Evolutionary conservation across 305 asterid species (phyloP), one percentile per base, ranked within the genome.

Genomic region (Fraxinus xanthoxyloides): DNA sequence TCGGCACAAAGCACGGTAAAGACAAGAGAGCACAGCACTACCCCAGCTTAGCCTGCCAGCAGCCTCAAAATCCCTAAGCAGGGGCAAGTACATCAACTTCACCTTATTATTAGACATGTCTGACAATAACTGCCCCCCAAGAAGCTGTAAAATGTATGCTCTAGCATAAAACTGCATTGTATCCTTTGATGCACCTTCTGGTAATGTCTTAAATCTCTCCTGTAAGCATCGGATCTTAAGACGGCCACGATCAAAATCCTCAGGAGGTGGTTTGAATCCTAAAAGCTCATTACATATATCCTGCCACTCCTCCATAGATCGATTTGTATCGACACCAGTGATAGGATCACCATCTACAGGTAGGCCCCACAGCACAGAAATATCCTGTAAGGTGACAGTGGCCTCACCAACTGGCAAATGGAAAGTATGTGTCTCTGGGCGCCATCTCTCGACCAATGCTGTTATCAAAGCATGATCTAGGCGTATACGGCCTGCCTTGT

Each of bases 391-490:
- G 46, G 95, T 92, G 72, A 90, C 93, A 70, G 97, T 92, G 67
- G 97, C 85, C 89, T 93, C 97, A 31, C 94, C 97, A 69, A 89
- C 92, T 26, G 97, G 93, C 79, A 93, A 85, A 89, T 93, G 97
- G 86, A 93, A 93, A 13, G 97, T 93, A 79, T 93, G 97, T 10
- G 97, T 93, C 87, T 93, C 96, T 59, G 94, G 97, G n/a, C 94
- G 92, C 97, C 97, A 93, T 75, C 97, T 89, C 86, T 93, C 96
- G 23, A 93, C 96, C 83, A 93, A 85, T 7, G 96, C 95, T 7
- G 96, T 93, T 78, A 92, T 89, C 77, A 93, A 84, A 54, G 97
- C 97, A 82, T 93, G 97, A 84, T 93, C 97, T 7, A 93, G 87
- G 36, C 95, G 88, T 83, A 93, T 92, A 59, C 95, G 97, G 46